phyloP scores from a whole-genome alignment of 73 alveolate species.

The Paramecium sonneborni region DNA sequence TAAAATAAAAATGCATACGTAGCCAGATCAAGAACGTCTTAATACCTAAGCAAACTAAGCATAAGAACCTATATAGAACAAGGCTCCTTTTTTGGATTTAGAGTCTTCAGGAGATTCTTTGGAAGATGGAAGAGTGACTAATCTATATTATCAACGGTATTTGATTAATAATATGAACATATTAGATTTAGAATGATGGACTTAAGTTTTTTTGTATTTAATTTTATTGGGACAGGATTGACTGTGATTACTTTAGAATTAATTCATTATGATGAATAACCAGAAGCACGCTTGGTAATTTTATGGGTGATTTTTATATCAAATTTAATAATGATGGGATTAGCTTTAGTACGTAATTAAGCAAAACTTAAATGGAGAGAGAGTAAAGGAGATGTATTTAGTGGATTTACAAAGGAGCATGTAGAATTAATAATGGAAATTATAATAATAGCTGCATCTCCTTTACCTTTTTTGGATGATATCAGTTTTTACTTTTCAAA shows the following conservation, averaged over 20 bases:
- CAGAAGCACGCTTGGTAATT: background rate
- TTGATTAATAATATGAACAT: background rate
- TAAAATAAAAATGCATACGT: background rate
- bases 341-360: constrained; percentile 68
- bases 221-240: constrained; percentile 72
- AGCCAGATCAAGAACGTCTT: background rate
- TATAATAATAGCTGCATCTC: constrained; percentile 66
- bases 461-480: constrained; percentile 73
- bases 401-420: constrained; percentile 68
- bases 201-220: constrained; percentile 61
- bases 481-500: constrained; percentile 54
- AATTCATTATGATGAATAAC: constrained; percentile 50
- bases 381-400: constrained; percentile 66
- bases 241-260: constrained; percentile 64
- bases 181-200: constrained; percentile 66
- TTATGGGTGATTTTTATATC: constrained; percentile 64
- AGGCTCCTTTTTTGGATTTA: background rate
- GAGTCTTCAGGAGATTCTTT: background rate
- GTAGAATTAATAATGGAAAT: constrained; percentile 67
- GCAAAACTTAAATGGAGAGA: constrained; percentile 72
- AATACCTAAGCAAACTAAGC: background rate
- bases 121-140: constrained; percentile 71
- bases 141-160: constrained; percentile 41
- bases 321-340: background rate
- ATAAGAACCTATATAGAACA: background rate